Evolutionary conservation across 1,284 basidiomycete genomes (phyloP).

Genomic region (Boletus smithii): DNA sequence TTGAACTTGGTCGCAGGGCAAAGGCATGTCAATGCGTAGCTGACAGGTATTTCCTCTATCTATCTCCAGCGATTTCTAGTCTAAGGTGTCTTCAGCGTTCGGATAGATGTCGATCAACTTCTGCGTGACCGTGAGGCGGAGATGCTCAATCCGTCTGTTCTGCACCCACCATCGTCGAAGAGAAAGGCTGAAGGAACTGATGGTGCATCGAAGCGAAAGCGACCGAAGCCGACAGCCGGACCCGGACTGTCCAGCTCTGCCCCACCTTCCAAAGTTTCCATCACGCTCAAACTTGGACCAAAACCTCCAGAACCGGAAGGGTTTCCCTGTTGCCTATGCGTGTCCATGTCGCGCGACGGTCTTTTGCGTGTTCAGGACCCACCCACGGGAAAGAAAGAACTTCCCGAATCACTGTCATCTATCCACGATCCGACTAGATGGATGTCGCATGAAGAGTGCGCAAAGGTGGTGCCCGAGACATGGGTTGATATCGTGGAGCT

Average conservation of each 20-base stretch:
- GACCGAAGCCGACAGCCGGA: constrained; percentile 21
- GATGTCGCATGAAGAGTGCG: constrained; percentile 77
- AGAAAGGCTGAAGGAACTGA: constrained; percentile 36
- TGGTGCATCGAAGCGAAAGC: constrained; percentile 36
- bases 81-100: constrained; percentile 57
- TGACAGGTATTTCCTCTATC: constrained; percentile 58
- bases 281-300: constrained; percentile 62
- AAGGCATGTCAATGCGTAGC: constrained; percentile 80
- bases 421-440: constrained; percentile 43
- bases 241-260: constrained; percentile 6
- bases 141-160: constrained; percentile 20
- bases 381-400: constrained; percentile 52
- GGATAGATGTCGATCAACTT: constrained; percentile 86
- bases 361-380: constrained; percentile 71
- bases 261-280: constrained; percentile 25
- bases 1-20: constrained; percentile 82
- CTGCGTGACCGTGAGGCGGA: constrained; percentile 60
- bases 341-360: constrained; percentile 53
- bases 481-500: constrained; percentile 72
- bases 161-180: constrained; percentile 32
- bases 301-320: constrained; percentile 52
- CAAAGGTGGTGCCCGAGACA: constrained; percentile 78
- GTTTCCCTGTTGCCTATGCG: constrained; percentile 82
- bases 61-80: neutral
- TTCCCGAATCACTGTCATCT: constrained; percentile 35